Percentiles rank a stretch among this genome's conserved stretches.
These are phyloP conservation scores for Diaporthe sp. DNA, from an alignment of 2,329 filamentous ascomycete genomes.

Conservation along the genomic window DNA sequence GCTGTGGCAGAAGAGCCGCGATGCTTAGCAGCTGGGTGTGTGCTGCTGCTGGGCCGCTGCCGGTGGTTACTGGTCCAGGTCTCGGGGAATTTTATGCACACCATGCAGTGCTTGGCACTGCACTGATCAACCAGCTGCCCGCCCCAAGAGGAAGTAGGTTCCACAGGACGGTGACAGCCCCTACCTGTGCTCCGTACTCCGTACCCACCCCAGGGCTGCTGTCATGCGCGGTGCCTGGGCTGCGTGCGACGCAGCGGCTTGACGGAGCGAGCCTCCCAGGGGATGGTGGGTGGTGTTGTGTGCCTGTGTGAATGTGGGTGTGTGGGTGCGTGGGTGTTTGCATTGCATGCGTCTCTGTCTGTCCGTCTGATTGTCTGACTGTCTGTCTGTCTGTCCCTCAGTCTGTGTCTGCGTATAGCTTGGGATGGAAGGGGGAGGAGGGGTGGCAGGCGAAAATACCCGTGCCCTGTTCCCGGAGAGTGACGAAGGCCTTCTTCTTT, in stretches of 20 bases:
- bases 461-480: not conserved
- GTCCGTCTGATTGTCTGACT: no score
- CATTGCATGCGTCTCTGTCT: not conserved
- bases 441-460: not conserved
- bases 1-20: slow-evolving; percentile 16
- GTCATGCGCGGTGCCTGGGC: slow-evolving; percentile 30
- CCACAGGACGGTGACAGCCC: slow-evolving; percentile 23
- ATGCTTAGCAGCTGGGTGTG: slow-evolving; percentile 16
- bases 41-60: slow-evolving; percentile 27
- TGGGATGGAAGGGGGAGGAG: not conserved
- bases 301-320: not conserved
- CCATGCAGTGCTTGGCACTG: slow-evolving; percentile 27
- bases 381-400: not conserved
- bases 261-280: slow-evolving; percentile 11
- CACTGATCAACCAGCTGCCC: slow-evolving; percentile 35
- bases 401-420: not conserved
- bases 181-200: slow-evolving; percentile 19
- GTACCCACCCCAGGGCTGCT: slow-evolving; percentile 18
- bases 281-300: not conserved
- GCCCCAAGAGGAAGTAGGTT: slow-evolving; percentile 19
- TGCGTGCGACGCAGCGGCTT: slow-evolving; percentile 24
- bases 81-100: slow-evolving; percentile 40
- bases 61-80: slow-evolving; percentile 25
- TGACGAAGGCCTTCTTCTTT: not conserved
- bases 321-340: not conserved